These are phyloP conservation scores for Rehmannia glutinosa DNA, from an alignment of 257 asterid species.

Conservation along the genomic window DNA sequence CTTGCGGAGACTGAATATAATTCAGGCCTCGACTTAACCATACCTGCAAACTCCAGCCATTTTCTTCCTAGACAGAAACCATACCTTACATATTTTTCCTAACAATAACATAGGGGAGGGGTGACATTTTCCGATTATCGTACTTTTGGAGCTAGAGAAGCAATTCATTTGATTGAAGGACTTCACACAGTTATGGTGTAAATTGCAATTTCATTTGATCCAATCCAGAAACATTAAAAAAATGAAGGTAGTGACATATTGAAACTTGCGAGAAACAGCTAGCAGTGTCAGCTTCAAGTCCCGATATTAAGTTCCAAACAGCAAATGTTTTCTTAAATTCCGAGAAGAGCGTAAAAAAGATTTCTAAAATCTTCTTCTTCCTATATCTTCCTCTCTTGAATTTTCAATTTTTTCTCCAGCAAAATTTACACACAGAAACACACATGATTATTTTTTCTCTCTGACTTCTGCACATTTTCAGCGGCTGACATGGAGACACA, in stretches of 20 bases:
- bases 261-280: conserved; percentile 14
- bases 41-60: no score
- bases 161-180: no score
- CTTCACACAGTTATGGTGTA: no score
- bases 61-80: no score
- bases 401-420: background rate
- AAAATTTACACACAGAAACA: background rate
- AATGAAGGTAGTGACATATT: background rate
- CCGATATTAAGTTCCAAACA: conserved; percentile 34
- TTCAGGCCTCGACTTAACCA: no score
- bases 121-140: no score
- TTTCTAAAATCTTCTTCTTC: conserved; percentile 34
- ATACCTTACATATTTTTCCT: no score
- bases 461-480: conserved; percentile 33
- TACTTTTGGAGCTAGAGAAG: no score
- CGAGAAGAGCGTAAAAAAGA: conserved; percentile 18
- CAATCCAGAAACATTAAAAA: background rate
- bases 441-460: background rate
- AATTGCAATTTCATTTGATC: no score
- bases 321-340: conserved; percentile 16
- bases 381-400: background rate
- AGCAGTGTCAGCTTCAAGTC: conserved; percentile 48
- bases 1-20: no score
- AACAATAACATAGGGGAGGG: no score
- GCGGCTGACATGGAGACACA: conserved; percentile 89